These are phyloP conservation scores for Coemansia reversa DNA, from an alignment of 192 early-diverging fungal species.

Conservation along the genomic window DNA sequence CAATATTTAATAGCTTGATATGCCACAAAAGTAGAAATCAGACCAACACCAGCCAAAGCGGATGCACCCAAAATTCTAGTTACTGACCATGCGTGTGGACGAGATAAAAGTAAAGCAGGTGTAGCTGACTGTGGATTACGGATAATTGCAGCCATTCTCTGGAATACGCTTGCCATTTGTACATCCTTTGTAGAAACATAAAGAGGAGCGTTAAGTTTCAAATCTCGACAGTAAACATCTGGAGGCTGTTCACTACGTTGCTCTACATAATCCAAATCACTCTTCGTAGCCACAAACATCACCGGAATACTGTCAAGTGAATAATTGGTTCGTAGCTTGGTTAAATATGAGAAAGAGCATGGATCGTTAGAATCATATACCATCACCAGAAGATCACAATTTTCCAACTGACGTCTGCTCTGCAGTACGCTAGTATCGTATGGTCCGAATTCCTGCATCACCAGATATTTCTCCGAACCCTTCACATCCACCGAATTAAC, in stretches of 20 bases:
- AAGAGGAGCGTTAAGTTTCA: constrained; percentile 85
- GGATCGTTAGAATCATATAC: constrained; percentile 95
- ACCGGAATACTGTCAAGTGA: constrained; percentile 80
- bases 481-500: constrained; percentile 96
- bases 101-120: constrained; percentile 30
- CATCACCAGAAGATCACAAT: constrained; percentile 89
- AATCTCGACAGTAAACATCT: constrained; percentile 87
- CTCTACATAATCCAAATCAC: constrained; percentile 84
- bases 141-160: constrained; percentile 70
- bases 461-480: constrained; percentile 91
- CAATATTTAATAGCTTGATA: constrained; percentile 49
- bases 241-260: constrained; percentile 82
- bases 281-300: constrained; percentile 94
- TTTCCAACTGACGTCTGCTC: constrained; percentile 82
- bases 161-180: constrained; percentile 86
- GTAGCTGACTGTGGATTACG: constrained; percentile 48
- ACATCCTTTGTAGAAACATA: constrained; percentile 84
- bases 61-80: constrained; percentile 35
- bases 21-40: constrained; percentile 43
- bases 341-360: constrained; percentile 91
- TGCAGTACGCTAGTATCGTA: constrained; percentile 88
- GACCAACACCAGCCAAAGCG: constrained; percentile 39
- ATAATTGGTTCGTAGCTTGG: constrained; percentile 77
- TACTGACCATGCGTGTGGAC: constrained; percentile 39
- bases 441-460: constrained; percentile 93